Evolutionary conservation across 2,329 filamentous ascomycete species (phyloP).

Genomic region (Cryphonectria parasitica): DNA sequence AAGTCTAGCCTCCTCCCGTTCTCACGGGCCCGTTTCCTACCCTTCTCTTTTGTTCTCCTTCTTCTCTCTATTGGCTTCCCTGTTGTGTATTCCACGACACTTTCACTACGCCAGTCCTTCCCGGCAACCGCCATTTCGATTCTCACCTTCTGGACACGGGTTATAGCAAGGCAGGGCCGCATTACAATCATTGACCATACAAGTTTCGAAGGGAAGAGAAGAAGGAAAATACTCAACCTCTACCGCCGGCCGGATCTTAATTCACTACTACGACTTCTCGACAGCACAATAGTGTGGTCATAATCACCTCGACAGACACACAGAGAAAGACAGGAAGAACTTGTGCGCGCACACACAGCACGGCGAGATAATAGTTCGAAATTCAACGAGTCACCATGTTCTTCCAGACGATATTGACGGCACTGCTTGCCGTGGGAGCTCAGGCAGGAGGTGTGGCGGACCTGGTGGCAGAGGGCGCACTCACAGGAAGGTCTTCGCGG

Average conservation of each 20-base stretch:
- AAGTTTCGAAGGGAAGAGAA: not conserved
- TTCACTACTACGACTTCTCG: not conserved
- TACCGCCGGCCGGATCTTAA: slow-evolving; percentile 26
- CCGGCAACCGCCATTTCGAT: not conserved
- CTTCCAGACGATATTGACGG: slow-evolving; percentile 41
- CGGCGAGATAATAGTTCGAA: slow-evolving; percentile 10
- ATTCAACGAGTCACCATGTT: slow-evolving; percentile 39
- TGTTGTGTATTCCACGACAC: slow-evolving; percentile 12
- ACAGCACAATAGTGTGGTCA: slow-evolving; percentile 8
- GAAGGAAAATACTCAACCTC: not conserved
- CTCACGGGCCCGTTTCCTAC: slow-evolving; percentile 25
- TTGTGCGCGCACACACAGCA: not conserved
- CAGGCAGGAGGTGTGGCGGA: slow-evolving; percentile 41
- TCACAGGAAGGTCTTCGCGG: slow-evolving; percentile 32
- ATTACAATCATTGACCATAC: not conserved
- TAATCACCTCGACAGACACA: not conserved
- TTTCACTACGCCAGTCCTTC: slow-evolving; percentile 12
- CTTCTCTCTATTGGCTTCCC: not conserved
- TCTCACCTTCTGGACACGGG: slow-evolving; percentile 1
- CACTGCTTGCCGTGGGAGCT: slow-evolving; percentile 42
- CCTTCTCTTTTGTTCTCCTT: slow-evolving; percentile 6
- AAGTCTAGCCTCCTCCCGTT: slow-evolving; percentile 3
- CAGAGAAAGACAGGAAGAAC: not conserved
- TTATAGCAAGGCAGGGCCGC: slow-evolving; percentile 23
- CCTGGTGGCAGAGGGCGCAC: slow-evolving; percentile 34